Evolutionary conservation across 495 filamentous ascomycete genomes (phyloP).

Genomic region (Saxophila tyrrhenica): DNA sequence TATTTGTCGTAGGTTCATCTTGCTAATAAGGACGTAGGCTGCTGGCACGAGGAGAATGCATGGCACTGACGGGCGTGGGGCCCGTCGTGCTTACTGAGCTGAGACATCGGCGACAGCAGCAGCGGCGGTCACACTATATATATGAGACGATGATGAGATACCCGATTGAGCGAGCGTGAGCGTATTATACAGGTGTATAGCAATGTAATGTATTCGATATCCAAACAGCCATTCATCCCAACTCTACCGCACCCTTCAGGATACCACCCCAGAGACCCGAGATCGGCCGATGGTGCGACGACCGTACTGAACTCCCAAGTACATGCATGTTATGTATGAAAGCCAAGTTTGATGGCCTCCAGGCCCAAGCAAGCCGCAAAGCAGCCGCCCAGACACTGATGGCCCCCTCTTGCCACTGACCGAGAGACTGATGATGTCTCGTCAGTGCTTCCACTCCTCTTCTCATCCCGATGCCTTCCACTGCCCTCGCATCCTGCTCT

Average conservation of each 20-base stretch:
- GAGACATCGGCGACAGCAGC: too few relatives aligned
- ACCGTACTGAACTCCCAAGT: too few relatives aligned
- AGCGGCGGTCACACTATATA: too few relatives aligned
- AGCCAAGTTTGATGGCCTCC: not conserved
- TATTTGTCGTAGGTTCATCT: too few relatives aligned
- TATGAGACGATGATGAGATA: not conserved
- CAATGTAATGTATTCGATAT: too few relatives aligned
- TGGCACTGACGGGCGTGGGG: constrained; percentile 55
- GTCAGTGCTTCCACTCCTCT: not conserved
- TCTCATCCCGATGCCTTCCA: too few relatives aligned
- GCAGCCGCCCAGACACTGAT: not conserved
- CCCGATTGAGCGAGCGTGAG: not conserved
- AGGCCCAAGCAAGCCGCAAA: not conserved
- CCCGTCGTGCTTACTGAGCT: constrained; percentile 2
- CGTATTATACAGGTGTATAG: too few relatives aligned
- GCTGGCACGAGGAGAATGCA: constrained; percentile 61
- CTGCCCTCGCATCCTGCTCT: too few relatives aligned
- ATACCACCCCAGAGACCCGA: too few relatives aligned
- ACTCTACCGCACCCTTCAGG: too few relatives aligned
- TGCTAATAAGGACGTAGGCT: constrained; percentile 36
- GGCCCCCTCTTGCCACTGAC: not conserved
- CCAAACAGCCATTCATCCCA: too few relatives aligned
- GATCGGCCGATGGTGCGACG: too few relatives aligned
- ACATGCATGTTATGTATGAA: not conserved
- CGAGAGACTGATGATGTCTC: not conserved